phyloP scores from a whole-genome alignment of 1,284 basidiomycete genomes.

The Rhodotorula glutinis region DNA sequence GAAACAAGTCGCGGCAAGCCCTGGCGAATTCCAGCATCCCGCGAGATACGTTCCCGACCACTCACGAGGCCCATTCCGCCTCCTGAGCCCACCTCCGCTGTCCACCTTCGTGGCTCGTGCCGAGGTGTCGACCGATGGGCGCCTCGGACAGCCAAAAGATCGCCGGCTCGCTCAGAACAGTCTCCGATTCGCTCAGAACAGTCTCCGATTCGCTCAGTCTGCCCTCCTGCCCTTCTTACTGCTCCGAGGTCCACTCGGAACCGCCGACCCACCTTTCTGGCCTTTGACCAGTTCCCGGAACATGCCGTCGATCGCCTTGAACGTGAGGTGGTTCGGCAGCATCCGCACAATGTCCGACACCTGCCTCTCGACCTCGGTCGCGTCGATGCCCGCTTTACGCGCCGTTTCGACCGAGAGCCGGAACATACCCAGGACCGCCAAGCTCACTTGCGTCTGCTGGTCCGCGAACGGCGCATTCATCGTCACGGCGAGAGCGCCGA shows the following conservation, averaged over 20 bases:
- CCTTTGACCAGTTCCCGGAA: slow-evolving; percentile 63
- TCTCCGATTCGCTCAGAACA: neutral
- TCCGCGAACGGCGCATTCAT: slow-evolving; percentile 71
- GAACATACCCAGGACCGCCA: slow-evolving; percentile 86
- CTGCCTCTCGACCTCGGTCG: slow-evolving; percentile 68
- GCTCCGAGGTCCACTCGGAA: neutral
- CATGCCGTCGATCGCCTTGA: slow-evolving; percentile 84
- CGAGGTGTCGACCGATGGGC: too few relatives aligned
- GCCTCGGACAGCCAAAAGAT: too few relatives aligned
- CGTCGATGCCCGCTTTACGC: slow-evolving; percentile 63
- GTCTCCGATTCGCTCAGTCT: neutral
- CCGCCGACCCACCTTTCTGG: neutral
- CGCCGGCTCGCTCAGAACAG: too few relatives aligned
- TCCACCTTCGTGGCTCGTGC: too few relatives aligned
- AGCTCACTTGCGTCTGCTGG: slow-evolving; percentile 87
- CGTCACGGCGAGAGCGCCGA: slow-evolving; percentile 51
- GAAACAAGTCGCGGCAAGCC: too few relatives aligned
- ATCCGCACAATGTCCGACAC: slow-evolving; percentile 83
- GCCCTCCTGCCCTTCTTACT: slow-evolving; percentile 5
- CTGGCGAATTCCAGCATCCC: too few relatives aligned
- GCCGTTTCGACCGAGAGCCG: slow-evolving; percentile 78
- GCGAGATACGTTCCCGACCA: too few relatives aligned
- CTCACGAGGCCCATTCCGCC: too few relatives aligned
- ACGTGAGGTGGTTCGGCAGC: slow-evolving; percentile 75
- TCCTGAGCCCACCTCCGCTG: too few relatives aligned